Evolutionary conservation across 495 filamentous ascomycete species (phyloP), one percentile per base, ranked within the genome.

Genomic region (Apodospora peruviana): DNA sequence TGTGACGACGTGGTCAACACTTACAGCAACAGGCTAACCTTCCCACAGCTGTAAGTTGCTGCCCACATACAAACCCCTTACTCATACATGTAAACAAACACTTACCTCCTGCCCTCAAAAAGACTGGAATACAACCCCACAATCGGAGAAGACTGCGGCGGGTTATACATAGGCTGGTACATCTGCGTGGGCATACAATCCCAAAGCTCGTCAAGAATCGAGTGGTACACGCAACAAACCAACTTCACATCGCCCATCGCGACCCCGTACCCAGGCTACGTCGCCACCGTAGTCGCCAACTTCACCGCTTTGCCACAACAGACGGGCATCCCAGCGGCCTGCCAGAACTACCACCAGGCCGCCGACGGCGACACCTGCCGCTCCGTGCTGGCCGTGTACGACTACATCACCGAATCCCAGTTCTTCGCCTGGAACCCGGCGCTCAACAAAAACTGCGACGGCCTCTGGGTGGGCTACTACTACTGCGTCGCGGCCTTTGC

Each of bases 391-490:
- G 23, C 35, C 23, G 8, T 34, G 27, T 35, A 20, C 23, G 29
- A 29, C 43, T 17, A 14, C 14, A 18, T 40, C 40, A 40, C 41
- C 11, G 23, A 40, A n/a, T 18, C 23, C n/a, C 23, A 49, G 34
- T 55, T 65, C 51, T 21, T 41, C 11, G 35, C 34, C 20, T 61
- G 51, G 55, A 58, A 61, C 43, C 55, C 58, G 16, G 7, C 14
- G 4, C 47, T 61, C 14, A 46, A 32, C 40, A 39, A 29, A 10
- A 21, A 52, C 38, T 61, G 58, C 51, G 19, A 44, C 22, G 58
- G 54, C 19, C 50, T 60, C 16, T 55, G 37, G 42, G 48, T 37
- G 8, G 36, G 32, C 14, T 22, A 40, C 23, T 51, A 52, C 20
- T 57, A 57, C 38, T 57, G 55, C 50, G 45, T 57, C 1, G 32